phyloP scores from a whole-genome alignment of 164 flowering plant genomes.

The Brasenia schreberi region DNA sequence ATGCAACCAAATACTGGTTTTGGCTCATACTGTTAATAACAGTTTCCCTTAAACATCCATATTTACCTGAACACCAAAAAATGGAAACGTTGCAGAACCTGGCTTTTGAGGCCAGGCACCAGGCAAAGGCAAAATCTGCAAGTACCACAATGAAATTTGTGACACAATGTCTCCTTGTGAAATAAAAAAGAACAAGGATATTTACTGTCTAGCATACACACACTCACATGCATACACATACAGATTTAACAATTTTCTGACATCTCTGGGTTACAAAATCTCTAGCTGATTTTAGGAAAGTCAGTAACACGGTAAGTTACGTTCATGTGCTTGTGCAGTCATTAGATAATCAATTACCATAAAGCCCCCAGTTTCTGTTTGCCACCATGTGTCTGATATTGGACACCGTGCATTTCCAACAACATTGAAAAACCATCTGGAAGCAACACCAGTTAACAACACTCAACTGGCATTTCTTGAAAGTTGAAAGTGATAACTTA shows the following conservation, averaged over 20 bases:
- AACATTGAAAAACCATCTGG: conserved; percentile 90
- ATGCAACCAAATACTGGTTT: neutral
- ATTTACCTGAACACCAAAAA: conserved; percentile 77
- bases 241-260: too few relatives aligned
- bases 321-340: neutral
- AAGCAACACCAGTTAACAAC: neutral
- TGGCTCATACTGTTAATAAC: neutral
- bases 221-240: too few relatives aligned
- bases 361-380: conserved; percentile 98
- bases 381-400: conserved; percentile 99
- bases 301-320: too few relatives aligned
- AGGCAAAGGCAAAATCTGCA: conserved; percentile 91
- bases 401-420: conserved; percentile 94
- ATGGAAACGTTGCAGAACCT: conserved; percentile 97
- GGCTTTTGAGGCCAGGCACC: conserved; percentile 99
- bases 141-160: neutral
- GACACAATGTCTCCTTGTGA: too few relatives aligned
- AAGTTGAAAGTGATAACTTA: conserved; percentile 1
- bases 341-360: conserved; percentile 32
- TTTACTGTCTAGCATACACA: too few relatives aligned
- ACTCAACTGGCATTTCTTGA: neutral
- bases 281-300: too few relatives aligned
- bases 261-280: too few relatives aligned
- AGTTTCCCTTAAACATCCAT: neutral
- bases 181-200: too few relatives aligned